Percentiles rank a stretch among this genome's conserved stretches.
These are phyloP conservation scores for Erysiphe pulchra DNA, from an alignment of 2,329 filamentous ascomycete genomes.

Conservation along the genomic window DNA sequence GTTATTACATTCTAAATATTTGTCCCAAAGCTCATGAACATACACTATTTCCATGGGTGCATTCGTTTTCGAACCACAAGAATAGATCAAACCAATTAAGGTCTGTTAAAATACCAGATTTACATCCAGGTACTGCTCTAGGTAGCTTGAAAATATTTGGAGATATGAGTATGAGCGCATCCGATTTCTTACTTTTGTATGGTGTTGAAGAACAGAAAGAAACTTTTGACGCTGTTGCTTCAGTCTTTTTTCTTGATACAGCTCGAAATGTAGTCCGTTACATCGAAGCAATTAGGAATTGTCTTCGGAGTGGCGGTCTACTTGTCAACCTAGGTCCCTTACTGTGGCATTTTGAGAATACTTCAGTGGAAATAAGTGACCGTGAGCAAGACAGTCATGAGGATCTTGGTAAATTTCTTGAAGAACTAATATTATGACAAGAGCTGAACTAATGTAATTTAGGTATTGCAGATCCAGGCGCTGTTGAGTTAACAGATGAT, in stretches of 20 bases:
- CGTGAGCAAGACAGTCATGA: slow-evolving; percentile 17
- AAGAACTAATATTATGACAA: background rate
- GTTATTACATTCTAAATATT: slow-evolving; percentile 47
- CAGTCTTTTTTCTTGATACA: slow-evolving; percentile 92
- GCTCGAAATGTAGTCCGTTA: slow-evolving; percentile 83
- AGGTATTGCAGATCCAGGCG: slow-evolving; percentile 71
- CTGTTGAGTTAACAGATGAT: slow-evolving; percentile 70
- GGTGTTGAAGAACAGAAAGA: slow-evolving; percentile 31
- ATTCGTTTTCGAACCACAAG: slow-evolving; percentile 68
- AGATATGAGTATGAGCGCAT: slow-evolving; percentile 75
- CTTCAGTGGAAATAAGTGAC: slow-evolving; percentile 31
- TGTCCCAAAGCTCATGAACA: slow-evolving; percentile 35
- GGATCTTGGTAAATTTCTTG: background rate
- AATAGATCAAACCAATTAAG: slow-evolving; percentile 50
- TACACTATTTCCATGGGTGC: slow-evolving; percentile 60
- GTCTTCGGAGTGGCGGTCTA: slow-evolving; percentile 50
- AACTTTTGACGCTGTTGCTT: slow-evolving; percentile 57
- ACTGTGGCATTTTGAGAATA: slow-evolving; percentile 84
- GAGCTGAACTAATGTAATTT: slow-evolving; percentile 6
- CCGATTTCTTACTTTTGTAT: slow-evolving; percentile 82
- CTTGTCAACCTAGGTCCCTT: slow-evolving; percentile 81
- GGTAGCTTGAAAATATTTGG: slow-evolving; percentile 18
- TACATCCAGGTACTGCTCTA: slow-evolving; percentile 40
- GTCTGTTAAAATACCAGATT: slow-evolving; percentile 51
- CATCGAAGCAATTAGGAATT: slow-evolving; percentile 56